A percentile compares a stretch with the other conserved stretches of the same genome.
These are phyloP conservation scores for Apiotrichum siamense DNA, from an alignment of 1,284 basidiomycete genomes.

Conservation along the genomic window DNA sequence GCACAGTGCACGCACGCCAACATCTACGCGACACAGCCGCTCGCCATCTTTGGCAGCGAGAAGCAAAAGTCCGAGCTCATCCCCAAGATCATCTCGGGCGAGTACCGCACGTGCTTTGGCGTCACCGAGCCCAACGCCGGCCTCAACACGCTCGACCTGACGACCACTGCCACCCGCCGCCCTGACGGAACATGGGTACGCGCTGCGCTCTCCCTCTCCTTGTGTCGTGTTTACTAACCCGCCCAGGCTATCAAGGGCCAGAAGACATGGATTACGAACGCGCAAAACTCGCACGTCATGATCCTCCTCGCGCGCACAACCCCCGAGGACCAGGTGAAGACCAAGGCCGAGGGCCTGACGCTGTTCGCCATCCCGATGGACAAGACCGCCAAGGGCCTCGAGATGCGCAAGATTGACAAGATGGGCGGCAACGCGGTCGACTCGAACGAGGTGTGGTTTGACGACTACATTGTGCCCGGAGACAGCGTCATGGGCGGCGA, in stretches of 20 bases:
- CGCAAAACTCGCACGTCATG: constrained; percentile 23
- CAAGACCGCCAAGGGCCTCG: constrained; percentile 11
- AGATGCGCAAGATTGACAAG: constrained; percentile 12
- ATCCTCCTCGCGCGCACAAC: constrained; percentile 21
- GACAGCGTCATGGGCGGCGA: constrained; percentile 15
- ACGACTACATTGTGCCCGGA: constrained; percentile 17
- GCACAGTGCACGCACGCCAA: constrained; percentile 19
- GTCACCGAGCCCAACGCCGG: constrained; percentile 20
- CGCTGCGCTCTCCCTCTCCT: no score
- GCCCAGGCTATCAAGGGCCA: constrained; percentile 14
- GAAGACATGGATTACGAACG: constrained; percentile 20
- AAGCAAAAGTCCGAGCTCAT: constrained; percentile 15
- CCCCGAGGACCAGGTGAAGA: constrained; percentile 19
- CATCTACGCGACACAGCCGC: constrained; percentile 21
- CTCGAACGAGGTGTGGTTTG: constrained; percentile 19
- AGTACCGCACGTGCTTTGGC: constrained; percentile 16
- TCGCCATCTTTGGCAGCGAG: constrained; percentile 18
- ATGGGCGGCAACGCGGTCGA: constrained; percentile 17
- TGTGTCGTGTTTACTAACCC: no score
- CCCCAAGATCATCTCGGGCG: constrained; percentile 19
- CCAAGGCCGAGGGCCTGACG: constrained; percentile 15
- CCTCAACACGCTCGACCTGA: constrained; percentile 20
- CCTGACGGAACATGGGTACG: constrained; percentile 12
- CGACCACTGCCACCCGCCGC: constrained; percentile 15
- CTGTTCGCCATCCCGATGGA: constrained; percentile 19